A percentile compares a stretch with the other conserved stretches of the same genome.
Evolutionary conservation across 2,329 filamentous ascomycete genomes (phyloP).

Genomic region (Stemphylium beticola): DNA sequence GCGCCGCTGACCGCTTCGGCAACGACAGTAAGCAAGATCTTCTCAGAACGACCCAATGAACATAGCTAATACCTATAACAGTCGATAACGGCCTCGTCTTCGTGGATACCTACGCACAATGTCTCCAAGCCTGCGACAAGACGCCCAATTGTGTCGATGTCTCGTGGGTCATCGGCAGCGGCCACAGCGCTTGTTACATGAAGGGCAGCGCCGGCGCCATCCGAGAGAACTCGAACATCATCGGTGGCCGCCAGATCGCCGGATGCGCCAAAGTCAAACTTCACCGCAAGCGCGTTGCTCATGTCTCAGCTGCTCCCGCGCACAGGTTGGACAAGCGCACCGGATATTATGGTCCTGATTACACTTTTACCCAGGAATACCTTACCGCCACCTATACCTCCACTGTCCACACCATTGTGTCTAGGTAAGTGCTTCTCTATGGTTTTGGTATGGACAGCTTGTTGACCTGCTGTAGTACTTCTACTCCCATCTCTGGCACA

Average conservation of each 20-base stretch:
- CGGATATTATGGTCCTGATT: constrained; percentile 4
- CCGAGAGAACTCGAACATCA: constrained; percentile 18
- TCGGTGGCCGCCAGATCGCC: constrained; percentile 25
- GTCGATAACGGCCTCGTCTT: constrained; percentile 16
- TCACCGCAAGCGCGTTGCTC: constrained; percentile 19
- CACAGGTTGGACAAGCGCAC: not conserved
- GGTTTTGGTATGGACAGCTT: not conserved
- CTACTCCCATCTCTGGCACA: not conserved
- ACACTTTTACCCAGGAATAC: not conserved
- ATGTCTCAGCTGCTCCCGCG: not conserved
- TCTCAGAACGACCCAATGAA: not conserved
- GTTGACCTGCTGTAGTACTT: constrained; percentile 5
- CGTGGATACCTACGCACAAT: constrained; percentile 17
- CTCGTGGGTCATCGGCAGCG: constrained; percentile 18
- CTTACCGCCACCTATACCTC: not conserved
- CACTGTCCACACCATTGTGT: not conserved
- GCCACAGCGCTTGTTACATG: constrained; percentile 33
- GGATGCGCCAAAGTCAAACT: constrained; percentile 15
- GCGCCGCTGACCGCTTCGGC: constrained; percentile 30
- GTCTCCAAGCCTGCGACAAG: constrained; percentile 28
- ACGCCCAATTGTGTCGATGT: constrained; percentile 29
- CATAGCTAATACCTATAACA: constrained; percentile 8
- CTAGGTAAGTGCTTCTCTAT: not conserved
- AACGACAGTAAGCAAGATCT: constrained; percentile 21
- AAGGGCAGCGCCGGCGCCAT: constrained; percentile 23